A percentile compares a stretch with the other conserved stretches of the same genome.
Conservation (phyloP, 192 early-diverging fungal species). For the Pilaira anomala region DNA sequence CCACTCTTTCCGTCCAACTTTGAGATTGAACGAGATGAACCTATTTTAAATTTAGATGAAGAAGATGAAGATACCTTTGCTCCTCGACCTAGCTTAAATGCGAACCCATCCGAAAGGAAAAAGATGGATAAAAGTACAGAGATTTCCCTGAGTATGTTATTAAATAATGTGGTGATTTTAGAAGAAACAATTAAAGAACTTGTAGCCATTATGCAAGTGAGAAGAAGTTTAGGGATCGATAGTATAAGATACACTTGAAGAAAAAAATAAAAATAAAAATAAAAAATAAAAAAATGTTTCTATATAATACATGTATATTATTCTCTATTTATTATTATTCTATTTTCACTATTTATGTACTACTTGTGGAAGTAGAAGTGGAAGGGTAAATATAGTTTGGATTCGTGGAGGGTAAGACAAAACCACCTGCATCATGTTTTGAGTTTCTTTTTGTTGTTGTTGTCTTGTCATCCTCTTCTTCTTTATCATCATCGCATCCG, state of each 20-base stretch:
- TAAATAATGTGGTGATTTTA: conserved; percentile 89
- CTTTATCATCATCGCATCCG: no score
- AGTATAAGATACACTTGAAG: conserved; percentile 12
- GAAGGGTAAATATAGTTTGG: conserved; percentile 12
- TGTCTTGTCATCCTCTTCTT: no score
- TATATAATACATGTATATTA: neutral
- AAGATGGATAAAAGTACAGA: conserved; percentile 44
- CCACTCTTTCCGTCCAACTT: conserved; percentile 56
- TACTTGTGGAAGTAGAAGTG: neutral
- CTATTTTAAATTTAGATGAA: conserved; percentile 38
- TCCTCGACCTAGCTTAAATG: conserved; percentile 19
- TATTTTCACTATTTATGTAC: neutral
- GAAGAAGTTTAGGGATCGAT: conserved; percentile 73
- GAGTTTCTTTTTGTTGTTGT: neutral
- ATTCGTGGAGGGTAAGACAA: conserved; percentile 16
- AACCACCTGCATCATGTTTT: conserved; percentile 22
- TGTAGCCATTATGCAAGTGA: conserved; percentile 79
- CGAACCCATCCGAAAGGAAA: conserved; percentile 32
- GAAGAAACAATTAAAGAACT: conserved; percentile 93
- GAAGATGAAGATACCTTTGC: conserved; percentile 40
- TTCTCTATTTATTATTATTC: no score
- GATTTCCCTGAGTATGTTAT: conserved; percentile 55
- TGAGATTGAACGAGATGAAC: conserved; percentile 38
- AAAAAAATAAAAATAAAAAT: neutral
- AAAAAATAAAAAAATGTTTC: neutral